A percentile compares a stretch with the other conserved stretches of the same genome.
phyloP scores from a whole-genome alignment of 352 stramenopile genomes.

The Saprolegnia diclina region DNA sequence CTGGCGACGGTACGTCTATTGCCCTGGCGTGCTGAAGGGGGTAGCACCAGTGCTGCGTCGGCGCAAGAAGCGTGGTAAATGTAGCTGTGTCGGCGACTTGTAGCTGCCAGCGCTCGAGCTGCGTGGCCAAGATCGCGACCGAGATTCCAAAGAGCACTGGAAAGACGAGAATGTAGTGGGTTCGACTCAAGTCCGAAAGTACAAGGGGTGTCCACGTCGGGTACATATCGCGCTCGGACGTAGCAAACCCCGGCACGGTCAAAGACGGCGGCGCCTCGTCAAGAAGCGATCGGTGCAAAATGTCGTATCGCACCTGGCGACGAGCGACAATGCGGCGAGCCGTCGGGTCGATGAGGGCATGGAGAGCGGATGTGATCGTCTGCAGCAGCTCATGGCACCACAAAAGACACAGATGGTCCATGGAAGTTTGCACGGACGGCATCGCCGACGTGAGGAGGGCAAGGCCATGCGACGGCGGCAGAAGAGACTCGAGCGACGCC shows the following conservation, averaged over 20 bases:
- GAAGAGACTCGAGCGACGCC: slow-evolving; percentile 36
- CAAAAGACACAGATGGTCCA: slow-evolving; percentile 78
- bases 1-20: neutral
- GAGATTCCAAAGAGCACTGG: slow-evolving; percentile 61
- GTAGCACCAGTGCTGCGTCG: slow-evolving; percentile 37
- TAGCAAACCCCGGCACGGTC: slow-evolving; percentile 45
- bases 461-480: slow-evolving; percentile 34
- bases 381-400: slow-evolving; percentile 83
- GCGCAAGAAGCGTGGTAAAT: slow-evolving; percentile 58
- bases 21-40: neutral
- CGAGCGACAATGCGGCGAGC: slow-evolving; percentile 41
- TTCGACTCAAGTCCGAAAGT: slow-evolving; percentile 34
- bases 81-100: slow-evolving; percentile 38
- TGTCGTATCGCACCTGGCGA: slow-evolving; percentile 37
- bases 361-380: slow-evolving; percentile 51
- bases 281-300: slow-evolving; percentile 44
- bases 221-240: slow-evolving; percentile 38
- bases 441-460: slow-evolving; percentile 53
- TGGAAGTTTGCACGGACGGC: slow-evolving; percentile 48
- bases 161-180: slow-evolving; percentile 39
- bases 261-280: slow-evolving; percentile 31
- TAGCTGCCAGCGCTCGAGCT: slow-evolving; percentile 62
- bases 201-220: neutral
- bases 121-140: slow-evolving; percentile 56
- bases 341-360: slow-evolving; percentile 49